Conservation (phyloP, 768 basidiomycete species). For the Heimioporus sp. region DNA sequence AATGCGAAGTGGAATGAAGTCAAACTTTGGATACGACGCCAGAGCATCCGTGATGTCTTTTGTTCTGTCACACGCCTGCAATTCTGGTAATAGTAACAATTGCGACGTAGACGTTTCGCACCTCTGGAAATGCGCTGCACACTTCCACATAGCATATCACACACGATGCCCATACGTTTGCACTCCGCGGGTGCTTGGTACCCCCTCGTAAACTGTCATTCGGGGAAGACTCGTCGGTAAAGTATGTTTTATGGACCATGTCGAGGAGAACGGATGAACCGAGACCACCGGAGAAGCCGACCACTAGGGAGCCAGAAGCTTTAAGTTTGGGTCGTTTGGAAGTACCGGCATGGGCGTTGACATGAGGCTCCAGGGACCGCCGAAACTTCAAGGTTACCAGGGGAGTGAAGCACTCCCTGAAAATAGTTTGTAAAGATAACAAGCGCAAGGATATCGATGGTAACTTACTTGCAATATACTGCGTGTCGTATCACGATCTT, state of each 20-base stretch:
- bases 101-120: slow-evolving; percentile 33
- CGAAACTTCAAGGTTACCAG: slow-evolving; percentile 64
- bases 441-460: slow-evolving; percentile 9
- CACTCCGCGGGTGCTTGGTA: slow-evolving; percentile 62
- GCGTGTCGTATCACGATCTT: slow-evolving; percentile 76
- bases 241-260: slow-evolving; percentile 60
- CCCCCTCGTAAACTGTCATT: slow-evolving; percentile 46
- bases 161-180: slow-evolving; percentile 60
- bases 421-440: background rate
- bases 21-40: slow-evolving; percentile 46
- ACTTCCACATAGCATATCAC: slow-evolving; percentile 70
- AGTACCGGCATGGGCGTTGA: slow-evolving; percentile 56
- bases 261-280: slow-evolving; percentile 74
- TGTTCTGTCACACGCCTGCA: slow-evolving; percentile 54
- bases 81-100: slow-evolving; percentile 6
- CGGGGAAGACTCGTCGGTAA: slow-evolving; percentile 30
- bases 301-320: slow-evolving; percentile 63
- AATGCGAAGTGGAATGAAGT: slow-evolving; percentile 61
- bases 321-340: slow-evolving; percentile 58
- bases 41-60: slow-evolving; percentile 49
- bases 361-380: slow-evolving; percentile 57
- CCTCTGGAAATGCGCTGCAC: slow-evolving; percentile 58
- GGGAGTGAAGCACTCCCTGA: slow-evolving; percentile 65
- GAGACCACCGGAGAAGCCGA: slow-evolving; percentile 79
- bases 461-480: slow-evolving; percentile 78